Evolutionary conservation across 805 yeast species (phyloP), one percentile per base, ranked within the genome.

Genomic region (Nakazawaea sp.): DNA sequence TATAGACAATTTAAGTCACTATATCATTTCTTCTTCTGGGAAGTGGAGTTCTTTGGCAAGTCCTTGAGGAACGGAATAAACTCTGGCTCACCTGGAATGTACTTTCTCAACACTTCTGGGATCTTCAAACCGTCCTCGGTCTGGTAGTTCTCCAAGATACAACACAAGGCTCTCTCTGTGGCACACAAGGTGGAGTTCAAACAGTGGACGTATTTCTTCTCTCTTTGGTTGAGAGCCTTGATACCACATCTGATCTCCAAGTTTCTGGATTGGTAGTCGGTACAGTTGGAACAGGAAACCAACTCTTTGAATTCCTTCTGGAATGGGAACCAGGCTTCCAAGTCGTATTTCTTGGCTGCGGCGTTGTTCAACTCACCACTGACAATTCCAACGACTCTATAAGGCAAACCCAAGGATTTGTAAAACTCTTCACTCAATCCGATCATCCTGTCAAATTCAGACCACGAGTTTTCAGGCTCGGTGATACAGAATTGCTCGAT

Each of bases 291-390:
- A 71, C 97, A 90, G 15, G 96, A 87, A 40, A 92, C 98, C 55
- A 92, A 78, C 70, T 92, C 98, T 69, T 92, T 92, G 72, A 85
- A 92, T 68, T 92, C 98, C 62, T 88, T 75, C 73, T 92, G 98
- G 85, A 73, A 92, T 58, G 98, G 98, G 94, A 92, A 92, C 98
- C 98, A 92, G 35, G 98, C 98, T 72, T 92, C 98, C 58, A 92
- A 75, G 70, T 92, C 98, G 70, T 82, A 92, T 66, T 92, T 92
- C 74, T 92, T 92, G 48, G 98, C 97, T 45, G 98, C 98, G 37
- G 98, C 97, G 53, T 92, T 92, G 75, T 92, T 92, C 61, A 92
- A 78, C 70, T 90, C 98, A 53, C 97, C 98, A 43, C 96, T 87
- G 45, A 92, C 98, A 62, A 92, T 92, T 52, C 95, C 95, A 46